Percentiles rank a stretch among this genome's conserved stretches.
Evolutionary conservation across 441 rosid genomes (phyloP).

Genomic region (Aquilaria agallochum): DNA sequence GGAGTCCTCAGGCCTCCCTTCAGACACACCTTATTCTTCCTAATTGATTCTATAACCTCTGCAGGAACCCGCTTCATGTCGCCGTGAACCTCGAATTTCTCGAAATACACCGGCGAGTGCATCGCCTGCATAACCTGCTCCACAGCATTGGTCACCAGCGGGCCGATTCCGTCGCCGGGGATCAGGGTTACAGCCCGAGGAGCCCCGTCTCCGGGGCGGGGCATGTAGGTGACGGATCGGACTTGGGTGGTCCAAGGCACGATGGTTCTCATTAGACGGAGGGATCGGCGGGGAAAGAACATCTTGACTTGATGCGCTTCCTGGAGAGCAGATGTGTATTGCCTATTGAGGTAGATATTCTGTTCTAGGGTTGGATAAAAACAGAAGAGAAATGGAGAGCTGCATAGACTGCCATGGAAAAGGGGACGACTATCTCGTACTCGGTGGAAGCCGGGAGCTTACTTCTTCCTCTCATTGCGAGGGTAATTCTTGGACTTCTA

Average conservation of each 20-base stretch:
- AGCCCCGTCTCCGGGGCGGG: conserved; percentile 88
- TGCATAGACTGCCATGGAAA: background rate
- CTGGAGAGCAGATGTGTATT: background rate
- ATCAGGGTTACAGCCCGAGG: conserved; percentile 83
- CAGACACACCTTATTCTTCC: conserved; percentile 90
- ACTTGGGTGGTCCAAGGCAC: conserved; percentile 19
- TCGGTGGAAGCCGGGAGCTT: too few relatives aligned
- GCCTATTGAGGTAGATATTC: background rate
- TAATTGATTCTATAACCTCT: conserved; percentile 79
- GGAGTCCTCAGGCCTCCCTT: conserved; percentile 92
- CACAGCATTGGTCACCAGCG: conserved; percentile 80
- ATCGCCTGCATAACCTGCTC: conserved; percentile 93
- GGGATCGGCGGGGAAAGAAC: conserved; percentile 26
- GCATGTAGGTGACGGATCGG: conserved; percentile 95
- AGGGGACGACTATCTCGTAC: background rate
- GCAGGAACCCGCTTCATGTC: conserved; percentile 79
- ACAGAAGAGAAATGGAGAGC: background rate
- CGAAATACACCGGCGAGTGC: conserved; percentile 96
- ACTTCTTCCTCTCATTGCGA: too few relatives aligned
- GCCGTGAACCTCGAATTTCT: conserved; percentile 77
- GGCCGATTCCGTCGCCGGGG: conserved; percentile 93
- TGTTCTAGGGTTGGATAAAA: background rate
- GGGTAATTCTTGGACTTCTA: too few relatives aligned
- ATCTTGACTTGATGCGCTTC: conserved; percentile 11
- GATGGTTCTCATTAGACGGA: conserved; percentile 26